Evolutionary conservation across 192 early-diverging fungal species (phyloP), one percentile per base, ranked within the genome.

Genomic region (Gaertneriomyces semiglobifer): DNA sequence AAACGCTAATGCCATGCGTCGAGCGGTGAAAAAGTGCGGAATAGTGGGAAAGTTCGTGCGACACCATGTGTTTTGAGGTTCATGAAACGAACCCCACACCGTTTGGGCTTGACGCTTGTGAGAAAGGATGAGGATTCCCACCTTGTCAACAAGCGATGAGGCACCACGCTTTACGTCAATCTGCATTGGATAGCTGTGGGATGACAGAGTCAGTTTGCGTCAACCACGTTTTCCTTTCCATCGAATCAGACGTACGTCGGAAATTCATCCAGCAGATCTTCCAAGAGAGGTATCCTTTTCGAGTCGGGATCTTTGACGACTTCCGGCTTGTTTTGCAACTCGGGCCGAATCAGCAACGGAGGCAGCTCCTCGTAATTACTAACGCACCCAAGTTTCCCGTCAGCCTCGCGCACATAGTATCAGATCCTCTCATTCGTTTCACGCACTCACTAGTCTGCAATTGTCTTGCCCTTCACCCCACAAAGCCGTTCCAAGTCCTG

Each of bases 161-260:
- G 74, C 48, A 5, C 81, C 81, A 12, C 51, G 48, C 47, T 82
- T 82, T 3, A 79, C 73, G 56, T 82, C 81, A 7, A 82, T 70
- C 52, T 77, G 76, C 77, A 82, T 82, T 20, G 77, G 70, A 65
- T 72, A 68, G 25, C 25, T 33, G 25, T 33, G 25, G 25, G 0
- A 33, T 33, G 33, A 33, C 25, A 33, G 2, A 33, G 25, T 33
- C 25, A 33, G 25, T 33, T 33, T 33, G 25, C 25, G 25, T 33
- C 25, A 33, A 33, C 25, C 25, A 33, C 25, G 25, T 33, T 33
- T 33, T 33, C 25, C 25, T 33, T 33, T 33, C 25, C 25, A 33
- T 33, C 25, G 25, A 33, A 33, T 33, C 25, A 33, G 25, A 33
- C 25, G 25, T 60, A 73, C 59, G n/a, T 19, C 4, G 73, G 75